Base-by-base conservation (phyloP, 805 yeast species). In the Yarrowia keelungensis region DNA sequence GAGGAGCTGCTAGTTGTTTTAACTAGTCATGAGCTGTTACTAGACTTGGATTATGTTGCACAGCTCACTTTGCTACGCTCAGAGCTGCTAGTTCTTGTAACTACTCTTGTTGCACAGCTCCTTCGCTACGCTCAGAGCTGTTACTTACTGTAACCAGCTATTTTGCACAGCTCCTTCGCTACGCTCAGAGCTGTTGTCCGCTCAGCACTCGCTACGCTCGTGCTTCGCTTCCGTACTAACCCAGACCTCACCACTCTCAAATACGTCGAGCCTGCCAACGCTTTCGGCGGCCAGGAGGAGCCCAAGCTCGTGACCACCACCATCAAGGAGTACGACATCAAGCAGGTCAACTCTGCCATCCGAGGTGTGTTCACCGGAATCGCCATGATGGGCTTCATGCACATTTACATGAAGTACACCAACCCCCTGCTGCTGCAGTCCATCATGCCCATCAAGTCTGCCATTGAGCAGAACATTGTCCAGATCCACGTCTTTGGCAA, bases 301-400 rank as follows among this genome's bases (percentile, higher is more conserved):
- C 82, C 86, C 71, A 86, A 86, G 79, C 85, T 92, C 71, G 90
- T 90, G 71, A 91, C 94, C 72, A 92, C 97, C 73, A 94, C 98
- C 67, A 92, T 92, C 72, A 91, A 87, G 83, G 97, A 95, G 75
- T 95, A 95, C 83, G 99, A 95, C 80, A 85, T 93, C 79, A 85
- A 87, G 77, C 97, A 94, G 82, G 85, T 94, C 71, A 87, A 90
- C 79, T 71, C 86, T 66, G 88, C 92, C 70, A 85, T 93, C 80
- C 92, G 90, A 81, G 87, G 96, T 72, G 86, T 92, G 73, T 88
- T 89, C 84, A 90, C 96, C 72, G 90, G 96, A 72, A 78, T 93
- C 74, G 97, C 97, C 75, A 92, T 95, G 97, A 93, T 95, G 93
- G 97, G 89, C 35, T 90, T 94, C 88, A 93, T 94, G 98, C 99